Conservation (phyloP, 2,329 filamentous ascomycete genomes). For the Claviceps pusilla region DNA sequence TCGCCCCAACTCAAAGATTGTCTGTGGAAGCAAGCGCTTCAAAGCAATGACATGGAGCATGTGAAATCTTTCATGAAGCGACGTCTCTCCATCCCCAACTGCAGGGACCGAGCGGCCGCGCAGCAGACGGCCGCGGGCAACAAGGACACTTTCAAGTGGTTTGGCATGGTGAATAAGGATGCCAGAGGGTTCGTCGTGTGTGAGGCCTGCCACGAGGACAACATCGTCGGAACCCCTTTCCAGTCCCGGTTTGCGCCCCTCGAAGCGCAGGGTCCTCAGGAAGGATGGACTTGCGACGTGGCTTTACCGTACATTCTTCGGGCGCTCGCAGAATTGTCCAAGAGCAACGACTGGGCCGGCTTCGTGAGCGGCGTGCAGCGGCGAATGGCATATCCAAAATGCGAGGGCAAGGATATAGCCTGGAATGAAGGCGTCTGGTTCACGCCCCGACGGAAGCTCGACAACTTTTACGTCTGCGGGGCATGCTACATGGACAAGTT, state of each 20-base stretch:
- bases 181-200: constrained; percentile 21
- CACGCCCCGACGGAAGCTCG: constrained; percentile 10
- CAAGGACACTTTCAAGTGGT: constrained; percentile 18
- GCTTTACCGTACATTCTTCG: constrained; percentile 13
- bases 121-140: constrained; percentile 1
- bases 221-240: constrained; percentile 14
- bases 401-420: constrained; percentile 14
- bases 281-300: constrained; percentile 21
- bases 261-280: constrained; percentile 11
- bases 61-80: constrained; percentile 16
- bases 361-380: constrained; percentile 13
- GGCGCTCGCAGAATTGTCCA: constrained; percentile 8
- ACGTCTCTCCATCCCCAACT: constrained; percentile 14
- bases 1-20: constrained; percentile 18
- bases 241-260: constrained; percentile 16
- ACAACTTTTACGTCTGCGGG: constrained; percentile 18
- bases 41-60: constrained; percentile 11
- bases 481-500: constrained; percentile 22
- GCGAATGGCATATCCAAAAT: constrained; percentile 13
- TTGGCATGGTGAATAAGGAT: constrained; percentile 13
- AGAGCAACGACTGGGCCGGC: constrained; percentile 15
- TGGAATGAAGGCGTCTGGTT: constrained; percentile 15
- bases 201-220: constrained; percentile 24
- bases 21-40: constrained; percentile 19
- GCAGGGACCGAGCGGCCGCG: constrained; percentile 13